Conservation (phyloP, 345 rosid species). For the Salix caprea region DNA sequence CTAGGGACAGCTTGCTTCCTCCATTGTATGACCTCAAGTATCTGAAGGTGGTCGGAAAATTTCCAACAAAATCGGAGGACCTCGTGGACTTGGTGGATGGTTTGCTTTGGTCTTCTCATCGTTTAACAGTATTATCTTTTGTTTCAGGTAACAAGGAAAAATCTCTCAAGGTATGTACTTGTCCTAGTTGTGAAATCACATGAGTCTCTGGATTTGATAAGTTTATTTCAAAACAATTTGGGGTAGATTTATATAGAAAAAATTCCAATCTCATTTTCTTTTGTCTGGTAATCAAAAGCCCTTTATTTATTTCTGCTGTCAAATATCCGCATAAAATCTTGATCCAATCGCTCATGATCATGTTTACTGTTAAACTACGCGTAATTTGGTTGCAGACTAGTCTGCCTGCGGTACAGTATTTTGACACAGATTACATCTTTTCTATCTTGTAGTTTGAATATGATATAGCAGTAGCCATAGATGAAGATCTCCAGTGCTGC, state of each 20-base stretch:
- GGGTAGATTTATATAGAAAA: too few species aligned
- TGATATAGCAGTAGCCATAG: neutral
- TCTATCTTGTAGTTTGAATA: neutral
- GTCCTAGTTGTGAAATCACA: neutral
- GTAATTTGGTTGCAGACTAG: neutral
- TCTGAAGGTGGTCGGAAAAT: neutral
- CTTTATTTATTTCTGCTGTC: too few species aligned
- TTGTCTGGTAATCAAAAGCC: too few species aligned
- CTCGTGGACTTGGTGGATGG: neutral
- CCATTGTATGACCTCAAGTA: neutral
- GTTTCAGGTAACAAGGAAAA: neutral
- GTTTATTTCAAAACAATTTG: too few species aligned
- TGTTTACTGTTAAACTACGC: neutral
- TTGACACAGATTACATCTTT: neutral
- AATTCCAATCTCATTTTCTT: too few species aligned
- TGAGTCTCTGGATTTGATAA: too few species aligned
- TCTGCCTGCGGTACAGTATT: neutral
- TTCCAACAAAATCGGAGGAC: neutral
- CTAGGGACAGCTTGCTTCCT: neutral
- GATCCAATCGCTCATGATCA: neutral
- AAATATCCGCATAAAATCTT: too few species aligned
- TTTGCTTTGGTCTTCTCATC: neutral
- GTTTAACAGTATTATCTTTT: neutral
- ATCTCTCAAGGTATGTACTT: neutral
- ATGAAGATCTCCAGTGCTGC: neutral